Conservation (phyloP, 129 eudicot species). For the Helianthus annuus region HanXRQr2.0-SUNRISE NC_035449.2:191967513-191968012, state of each 20-base stretch:
- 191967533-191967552: too few relatives aligned
- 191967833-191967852: slow-evolving; percentile 9
- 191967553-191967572: too few relatives aligned
- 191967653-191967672: slow-evolving; percentile 5
- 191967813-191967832: slow-evolving; percentile 32
- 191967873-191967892: slow-evolving; percentile 41
- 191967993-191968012: too few relatives aligned
- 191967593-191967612: too few relatives aligned
- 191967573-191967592: too few relatives aligned
- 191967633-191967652: too few relatives aligned
- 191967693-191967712: not conserved
- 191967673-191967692: slow-evolving; percentile 11
- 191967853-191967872: slow-evolving; percentile 32
- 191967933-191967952: slow-evolving; percentile 17
- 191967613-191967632: not conserved
- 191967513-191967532: too few relatives aligned
- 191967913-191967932: slow-evolving; percentile 2
- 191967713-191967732: slow-evolving; percentile 25
- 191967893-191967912: slow-evolving; percentile 21
- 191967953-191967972: slow-evolving; percentile 6
- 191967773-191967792: slow-evolving; percentile 27
- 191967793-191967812: slow-evolving; percentile 36
- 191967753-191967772: slow-evolving; percentile 36
- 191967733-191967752: slow-evolving; percentile 26
- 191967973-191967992: too few relatives aligned